Percentiles rank a stretch among this genome's conserved stretches.
phyloP scores from a whole-genome alignment of 1,139 yeast species.

The Yamadazyma trypodendri region DNA sequence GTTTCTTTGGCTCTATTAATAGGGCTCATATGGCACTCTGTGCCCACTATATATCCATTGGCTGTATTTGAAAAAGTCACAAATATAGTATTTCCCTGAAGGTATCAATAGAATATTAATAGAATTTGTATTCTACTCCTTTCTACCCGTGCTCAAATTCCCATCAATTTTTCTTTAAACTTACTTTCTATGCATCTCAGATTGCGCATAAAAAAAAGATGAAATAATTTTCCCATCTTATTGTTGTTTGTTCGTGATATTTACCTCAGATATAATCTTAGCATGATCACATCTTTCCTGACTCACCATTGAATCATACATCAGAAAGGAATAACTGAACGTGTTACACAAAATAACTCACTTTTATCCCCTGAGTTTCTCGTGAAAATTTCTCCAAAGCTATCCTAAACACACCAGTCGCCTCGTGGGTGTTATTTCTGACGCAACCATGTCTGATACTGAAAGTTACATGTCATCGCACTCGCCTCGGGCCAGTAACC shows the following conservation, averaged over 20 bases:
- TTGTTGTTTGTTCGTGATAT: not conserved
- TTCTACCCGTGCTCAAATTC: too few species aligned
- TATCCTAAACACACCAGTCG: too few species aligned
- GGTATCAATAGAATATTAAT: too few species aligned
- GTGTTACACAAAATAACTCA: not conserved
- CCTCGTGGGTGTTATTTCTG: not conserved
- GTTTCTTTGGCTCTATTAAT: too few species aligned
- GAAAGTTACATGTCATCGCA: slow-evolving; percentile 38
- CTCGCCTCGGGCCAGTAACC: slow-evolving; percentile 32
- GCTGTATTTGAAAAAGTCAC: too few species aligned
- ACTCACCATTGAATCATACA: not conserved
- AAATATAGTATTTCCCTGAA: too few species aligned
- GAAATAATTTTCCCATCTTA: too few species aligned
- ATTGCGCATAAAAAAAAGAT: not conserved
- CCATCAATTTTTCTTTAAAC: too few species aligned
- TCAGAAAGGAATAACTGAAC: not conserved
- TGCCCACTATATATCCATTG: too few species aligned
- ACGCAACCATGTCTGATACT: slow-evolving; percentile 42
- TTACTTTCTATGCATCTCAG: not conserved
- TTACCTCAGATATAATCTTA: not conserved
- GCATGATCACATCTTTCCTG: not conserved
- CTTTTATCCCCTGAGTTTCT: not conserved
- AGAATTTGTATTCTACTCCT: too few species aligned
- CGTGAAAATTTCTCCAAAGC: too few species aligned
- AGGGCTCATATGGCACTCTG: too few species aligned